These are phyloP conservation scores for Exsudoporus frostii DNA, from an alignment of 768 basidiomycete genomes.

Conservation along the genomic window DNA sequence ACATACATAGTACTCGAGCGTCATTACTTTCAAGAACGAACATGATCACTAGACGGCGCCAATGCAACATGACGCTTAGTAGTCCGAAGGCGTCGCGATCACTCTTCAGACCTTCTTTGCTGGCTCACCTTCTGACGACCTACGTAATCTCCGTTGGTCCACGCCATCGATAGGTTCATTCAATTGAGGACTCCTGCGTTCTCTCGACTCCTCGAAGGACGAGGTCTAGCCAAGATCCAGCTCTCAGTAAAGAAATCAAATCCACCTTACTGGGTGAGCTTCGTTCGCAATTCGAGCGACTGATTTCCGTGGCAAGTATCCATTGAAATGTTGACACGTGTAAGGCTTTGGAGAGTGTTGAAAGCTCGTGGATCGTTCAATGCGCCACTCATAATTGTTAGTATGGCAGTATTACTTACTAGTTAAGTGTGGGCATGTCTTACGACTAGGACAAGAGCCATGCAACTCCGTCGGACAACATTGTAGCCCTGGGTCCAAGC, in stretches of 20 bases:
- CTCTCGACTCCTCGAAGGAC: neutral
- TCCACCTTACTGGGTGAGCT: neutral
- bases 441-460: neutral
- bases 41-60: neutral
- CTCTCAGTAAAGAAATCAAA: neutral
- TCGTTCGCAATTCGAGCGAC: neutral
- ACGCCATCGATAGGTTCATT: neutral
- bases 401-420: neutral
- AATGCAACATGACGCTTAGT: neutral
- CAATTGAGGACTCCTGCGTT: neutral
- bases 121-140: slow-evolving; percentile 10
- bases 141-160: slow-evolving; percentile 17
- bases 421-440: neutral
- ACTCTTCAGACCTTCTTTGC: slow-evolving; percentile 10
- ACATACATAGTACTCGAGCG: neutral
- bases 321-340: neutral
- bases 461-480: neutral
- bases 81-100: slow-evolving; percentile 22
- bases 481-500: neutral
- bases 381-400: neutral
- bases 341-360: neutral
- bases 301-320: neutral
- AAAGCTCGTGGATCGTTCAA: neutral
- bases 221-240: neutral
- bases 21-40: neutral